Evolutionary conservation across 2,329 filamentous ascomycete genomes (phyloP).

Genomic region (Ophiocordyceps robertsii): DNA sequence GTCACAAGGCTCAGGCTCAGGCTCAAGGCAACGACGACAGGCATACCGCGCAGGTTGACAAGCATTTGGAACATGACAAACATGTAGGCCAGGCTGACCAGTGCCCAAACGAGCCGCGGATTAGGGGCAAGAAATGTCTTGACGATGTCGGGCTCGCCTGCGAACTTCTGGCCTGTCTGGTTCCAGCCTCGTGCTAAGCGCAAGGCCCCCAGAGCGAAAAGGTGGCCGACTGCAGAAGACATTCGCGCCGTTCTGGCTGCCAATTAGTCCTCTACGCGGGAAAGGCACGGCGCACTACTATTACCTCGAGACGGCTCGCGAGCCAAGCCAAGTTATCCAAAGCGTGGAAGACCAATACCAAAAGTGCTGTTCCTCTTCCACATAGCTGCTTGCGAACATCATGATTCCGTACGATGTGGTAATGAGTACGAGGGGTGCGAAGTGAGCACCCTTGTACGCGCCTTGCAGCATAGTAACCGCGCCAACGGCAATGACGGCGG

Average conservation of each 20-base stretch:
- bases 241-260: conserved; percentile 12
- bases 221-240: conserved; percentile 16
- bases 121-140: conserved; percentile 53
- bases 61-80: conserved; percentile 37
- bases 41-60: conserved; percentile 25
- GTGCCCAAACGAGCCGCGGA: conserved; percentile 56
- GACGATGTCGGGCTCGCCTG: conserved; percentile 79
- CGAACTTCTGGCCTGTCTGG: conserved; percentile 92
- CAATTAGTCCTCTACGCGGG: conserved; percentile 2
- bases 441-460: conserved; percentile 3
- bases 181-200: conserved; percentile 75
- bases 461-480: conserved; percentile 5
- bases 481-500: conserved; percentile 13
- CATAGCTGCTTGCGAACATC: conserved; percentile 98
- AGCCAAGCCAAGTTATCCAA: conserved; percentile 47
- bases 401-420: conserved; percentile 59
- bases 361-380: conserved; percentile 96
- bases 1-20: conserved; percentile 28
- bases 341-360: conserved; percentile 84
- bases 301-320: conserved; percentile 31
- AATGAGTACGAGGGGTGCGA: conserved; percentile 33
- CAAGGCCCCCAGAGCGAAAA: conserved; percentile 43
- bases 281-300: not conserved
- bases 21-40: conserved; percentile 25
- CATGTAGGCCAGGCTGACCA: conserved; percentile 58